Conservation (phyloP, 495 filamentous ascomycete genomes). For the Annulohypoxylon maeteangense region DNA sequence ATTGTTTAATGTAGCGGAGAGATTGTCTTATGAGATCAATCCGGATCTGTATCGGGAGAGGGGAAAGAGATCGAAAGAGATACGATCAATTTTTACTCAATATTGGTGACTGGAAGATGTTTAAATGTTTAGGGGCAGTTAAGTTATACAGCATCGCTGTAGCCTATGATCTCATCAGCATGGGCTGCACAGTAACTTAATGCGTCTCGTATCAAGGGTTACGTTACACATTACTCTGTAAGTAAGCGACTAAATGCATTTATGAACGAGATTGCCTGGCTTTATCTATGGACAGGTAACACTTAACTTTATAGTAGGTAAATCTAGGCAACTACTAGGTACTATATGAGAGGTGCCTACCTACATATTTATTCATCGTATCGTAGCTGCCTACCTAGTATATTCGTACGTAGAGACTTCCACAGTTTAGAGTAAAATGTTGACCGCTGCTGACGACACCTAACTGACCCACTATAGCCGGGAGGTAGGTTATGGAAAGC, state of each 20-base stretch:
- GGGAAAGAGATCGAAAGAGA: background rate
- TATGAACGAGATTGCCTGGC: too few relatives aligned
- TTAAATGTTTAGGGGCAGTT: background rate
- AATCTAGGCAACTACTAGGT: background rate
- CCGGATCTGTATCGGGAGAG: background rate
- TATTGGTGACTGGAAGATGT: background rate
- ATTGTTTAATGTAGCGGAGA: background rate
- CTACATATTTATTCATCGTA: background rate
- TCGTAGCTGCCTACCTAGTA: background rate
- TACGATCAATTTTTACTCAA: background rate
- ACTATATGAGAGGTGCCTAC: too few relatives aligned
- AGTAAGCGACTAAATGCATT: background rate
- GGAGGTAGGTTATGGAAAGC: background rate
- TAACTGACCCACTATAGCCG: slow-evolving; percentile 6
- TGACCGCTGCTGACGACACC: slow-evolving; percentile 14
- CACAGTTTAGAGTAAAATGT: too few relatives aligned
- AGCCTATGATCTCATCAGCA: slow-evolving; percentile 1
- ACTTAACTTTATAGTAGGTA: background rate
- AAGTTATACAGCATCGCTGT: slow-evolving; percentile 7
- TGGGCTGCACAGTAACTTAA: background rate
- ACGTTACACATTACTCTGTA: slow-evolving; percentile 32
- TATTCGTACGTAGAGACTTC: background rate
- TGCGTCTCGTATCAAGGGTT: slow-evolving; percentile 33
- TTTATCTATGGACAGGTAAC: too few relatives aligned
- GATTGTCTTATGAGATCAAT: background rate